Conservation (phyloP, 345 rosid species). For the Dovyalis caffra region DNA sequence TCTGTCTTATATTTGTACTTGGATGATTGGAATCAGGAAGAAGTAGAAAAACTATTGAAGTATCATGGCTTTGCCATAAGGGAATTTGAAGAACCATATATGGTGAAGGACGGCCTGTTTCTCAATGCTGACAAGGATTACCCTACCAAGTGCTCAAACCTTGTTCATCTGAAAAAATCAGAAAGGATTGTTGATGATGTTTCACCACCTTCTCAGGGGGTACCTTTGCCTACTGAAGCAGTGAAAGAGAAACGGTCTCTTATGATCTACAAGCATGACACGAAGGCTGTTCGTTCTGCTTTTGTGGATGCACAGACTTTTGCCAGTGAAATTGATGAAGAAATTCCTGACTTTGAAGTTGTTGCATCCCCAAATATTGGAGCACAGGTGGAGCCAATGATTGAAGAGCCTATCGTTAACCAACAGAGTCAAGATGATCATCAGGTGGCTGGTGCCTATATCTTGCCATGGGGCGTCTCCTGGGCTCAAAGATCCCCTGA, state of each 20-base stretch:
- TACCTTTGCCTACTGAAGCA: constrained; percentile 32
- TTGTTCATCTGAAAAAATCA: constrained; percentile 76
- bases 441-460: constrained; percentile 26
- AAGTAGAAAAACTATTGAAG: constrained; percentile 69
- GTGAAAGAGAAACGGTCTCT: constrained; percentile 32
- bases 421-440: constrained; percentile 34
- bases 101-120: constrained; percentile 88
- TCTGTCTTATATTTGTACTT: constrained; percentile 30
- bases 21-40: constrained; percentile 55
- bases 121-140: constrained; percentile 74
- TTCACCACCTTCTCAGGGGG: constrained; percentile 31
- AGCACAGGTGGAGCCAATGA: constrained; percentile 24
- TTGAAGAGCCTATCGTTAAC: constrained; percentile 30
- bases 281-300: constrained; percentile 28
- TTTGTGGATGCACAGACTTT: constrained; percentile 34
- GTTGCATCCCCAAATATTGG: constrained; percentile 38
- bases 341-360: constrained; percentile 43
- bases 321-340: constrained; percentile 35
- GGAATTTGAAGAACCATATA: constrained; percentile 86
- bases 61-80: constrained; percentile 74
- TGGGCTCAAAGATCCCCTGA: constrained; percentile 37
- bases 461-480: constrained; percentile 38
- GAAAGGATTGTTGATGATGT: constrained; percentile 66
- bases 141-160: constrained; percentile 78
- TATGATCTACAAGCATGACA: constrained; percentile 29